Percentiles rank a stretch among this genome's conserved stretches.
phyloP scores from a whole-genome alignment of 441 rosid genomes.

The Erysimum cheiri region DNA sequence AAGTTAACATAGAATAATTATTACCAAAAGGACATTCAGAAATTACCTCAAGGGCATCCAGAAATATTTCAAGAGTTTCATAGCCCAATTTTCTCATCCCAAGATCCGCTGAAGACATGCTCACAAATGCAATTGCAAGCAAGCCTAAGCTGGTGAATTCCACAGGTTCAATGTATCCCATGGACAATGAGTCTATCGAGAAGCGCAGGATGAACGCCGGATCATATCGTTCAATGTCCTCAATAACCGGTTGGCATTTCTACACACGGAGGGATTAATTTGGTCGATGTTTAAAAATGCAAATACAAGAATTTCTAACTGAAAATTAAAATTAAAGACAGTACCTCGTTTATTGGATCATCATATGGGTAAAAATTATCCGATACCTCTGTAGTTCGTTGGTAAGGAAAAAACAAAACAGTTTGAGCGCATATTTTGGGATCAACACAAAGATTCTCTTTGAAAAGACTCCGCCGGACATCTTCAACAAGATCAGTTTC shows the following conservation, averaged over 20 bases:
- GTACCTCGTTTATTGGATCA: conserved; percentile 36
- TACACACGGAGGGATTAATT: conserved; percentile 50
- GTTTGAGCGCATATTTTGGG: conserved; percentile 75
- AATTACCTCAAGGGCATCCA: conserved; percentile 80
- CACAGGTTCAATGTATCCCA: conserved; percentile 75
- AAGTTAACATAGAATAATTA: conserved; percentile 26
- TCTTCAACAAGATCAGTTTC: conserved; percentile 62
- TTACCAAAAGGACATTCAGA: conserved; percentile 76
- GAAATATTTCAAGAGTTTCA: conserved; percentile 69
- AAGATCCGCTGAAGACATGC: conserved; percentile 86
- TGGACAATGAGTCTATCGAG: conserved; percentile 65
- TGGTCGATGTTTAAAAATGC: conserved; percentile 7
- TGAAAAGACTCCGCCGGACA: conserved; percentile 61
- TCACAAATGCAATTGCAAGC: conserved; percentile 84
- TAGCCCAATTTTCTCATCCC: conserved; percentile 87
- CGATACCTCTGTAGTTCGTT: conserved; percentile 54
- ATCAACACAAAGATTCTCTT: conserved; percentile 84
- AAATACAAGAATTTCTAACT: conserved; percentile 1
- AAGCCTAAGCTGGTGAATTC: conserved; percentile 90
- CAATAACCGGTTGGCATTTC: conserved; percentile 49
- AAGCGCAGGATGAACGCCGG: conserved; percentile 84
- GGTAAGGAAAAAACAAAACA: conserved; percentile 70
- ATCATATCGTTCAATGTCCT: conserved; percentile 65
- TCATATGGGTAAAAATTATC: conserved; percentile 46
- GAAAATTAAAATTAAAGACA: conserved; percentile 15